Conservation (phyloP, 2,329 filamentous ascomycete genomes). For the Fusarium proliferatum region DNA sequence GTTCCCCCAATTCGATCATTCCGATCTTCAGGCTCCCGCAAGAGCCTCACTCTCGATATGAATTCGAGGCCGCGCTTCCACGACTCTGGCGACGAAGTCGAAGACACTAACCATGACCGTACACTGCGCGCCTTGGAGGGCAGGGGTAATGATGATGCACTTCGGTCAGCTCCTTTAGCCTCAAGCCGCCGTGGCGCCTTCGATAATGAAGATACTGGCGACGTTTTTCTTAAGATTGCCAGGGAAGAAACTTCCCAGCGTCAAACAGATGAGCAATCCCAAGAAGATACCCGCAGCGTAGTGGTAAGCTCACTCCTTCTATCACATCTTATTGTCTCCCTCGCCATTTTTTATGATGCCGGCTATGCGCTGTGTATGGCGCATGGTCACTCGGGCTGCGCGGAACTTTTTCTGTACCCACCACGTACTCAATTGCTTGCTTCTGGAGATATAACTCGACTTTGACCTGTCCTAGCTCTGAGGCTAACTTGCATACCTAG, state of each 20-base stretch:
- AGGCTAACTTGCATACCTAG: conserved; percentile 49
- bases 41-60: conserved; percentile 66
- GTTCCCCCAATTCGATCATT: conserved; percentile 68
- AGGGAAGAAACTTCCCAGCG: conserved; percentile 61
- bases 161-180: conserved; percentile 55
- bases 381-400: not conserved
- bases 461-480: conserved; percentile 11
- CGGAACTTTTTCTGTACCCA: conserved; percentile 6
- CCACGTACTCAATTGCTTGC: not conserved
- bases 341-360: not conserved
- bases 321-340: conserved; percentile 2
- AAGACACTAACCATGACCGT: conserved; percentile 60
- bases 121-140: conserved; percentile 65
- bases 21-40: conserved; percentile 67
- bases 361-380: conserved; percentile 1
- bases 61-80: conserved; percentile 58
- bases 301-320: conserved; percentile 56
- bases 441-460: not conserved
- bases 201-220: conserved; percentile 65
- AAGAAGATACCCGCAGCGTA: conserved; percentile 51
- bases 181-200: conserved; percentile 50
- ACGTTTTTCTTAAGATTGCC: conserved; percentile 69
- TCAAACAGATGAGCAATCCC: conserved; percentile 49
- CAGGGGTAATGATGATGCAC: conserved; percentile 40
- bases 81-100: conserved; percentile 56